Evolutionary conservation across 345 rosid genomes (phyloP).

Genomic region (Lagerstroemia speciosa): DNA sequence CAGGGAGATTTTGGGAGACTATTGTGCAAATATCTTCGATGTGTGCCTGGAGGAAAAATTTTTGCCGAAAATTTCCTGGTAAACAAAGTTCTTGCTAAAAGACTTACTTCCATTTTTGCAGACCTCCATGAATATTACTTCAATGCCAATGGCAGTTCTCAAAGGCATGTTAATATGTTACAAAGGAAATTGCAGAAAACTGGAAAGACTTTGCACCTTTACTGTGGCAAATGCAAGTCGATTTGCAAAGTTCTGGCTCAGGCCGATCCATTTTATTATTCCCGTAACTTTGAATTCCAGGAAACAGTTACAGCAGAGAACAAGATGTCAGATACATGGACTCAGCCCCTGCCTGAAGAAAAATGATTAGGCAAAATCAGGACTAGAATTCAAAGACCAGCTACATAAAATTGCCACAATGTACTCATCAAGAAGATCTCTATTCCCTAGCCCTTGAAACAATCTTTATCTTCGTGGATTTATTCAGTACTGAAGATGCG

Average conservation of each 20-base stretch:
- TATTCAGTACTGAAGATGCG: slow-evolving; percentile 10
- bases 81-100: background rate
- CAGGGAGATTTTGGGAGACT: background rate
- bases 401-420: background rate
- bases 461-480: background rate
- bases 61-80: background rate
- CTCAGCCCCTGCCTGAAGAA: background rate
- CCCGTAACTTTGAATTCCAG: background rate
- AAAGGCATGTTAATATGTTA: background rate
- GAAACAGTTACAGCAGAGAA: background rate
- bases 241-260: background rate
- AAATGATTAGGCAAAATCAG: slow-evolving; percentile 6
- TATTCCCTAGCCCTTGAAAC: background rate
- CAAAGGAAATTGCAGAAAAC: background rate
- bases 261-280: background rate
- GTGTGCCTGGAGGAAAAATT: background rate
- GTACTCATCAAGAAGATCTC: background rate
- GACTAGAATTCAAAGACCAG: background rate
- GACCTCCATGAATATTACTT: background rate
- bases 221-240: background rate
- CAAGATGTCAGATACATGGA: background rate
- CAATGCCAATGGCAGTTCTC: background rate
- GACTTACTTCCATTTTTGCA: background rate
- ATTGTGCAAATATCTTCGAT: background rate
- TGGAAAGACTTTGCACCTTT: background rate